These are phyloP conservation scores for Blumeriella jaapii DNA, from an alignment of 2,329 filamentous ascomycete genomes.

Conservation along the genomic window DNA sequence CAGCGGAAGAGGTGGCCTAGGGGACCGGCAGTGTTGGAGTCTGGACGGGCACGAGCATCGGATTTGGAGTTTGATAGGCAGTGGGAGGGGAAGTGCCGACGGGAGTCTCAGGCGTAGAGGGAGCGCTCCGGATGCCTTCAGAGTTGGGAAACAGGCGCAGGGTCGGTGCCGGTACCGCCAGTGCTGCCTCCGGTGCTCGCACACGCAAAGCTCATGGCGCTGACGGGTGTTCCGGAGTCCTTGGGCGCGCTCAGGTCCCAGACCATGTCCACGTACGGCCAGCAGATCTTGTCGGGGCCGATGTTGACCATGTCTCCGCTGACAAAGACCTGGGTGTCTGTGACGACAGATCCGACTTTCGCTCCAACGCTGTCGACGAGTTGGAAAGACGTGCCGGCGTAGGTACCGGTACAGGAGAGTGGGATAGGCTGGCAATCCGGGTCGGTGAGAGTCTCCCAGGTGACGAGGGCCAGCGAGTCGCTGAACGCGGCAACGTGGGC, in stretches of 20 bases:
- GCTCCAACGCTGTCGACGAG: constrained; percentile 39
- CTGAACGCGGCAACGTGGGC: constrained; percentile 47
- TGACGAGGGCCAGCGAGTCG: constrained; percentile 39
- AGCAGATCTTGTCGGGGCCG: constrained; percentile 44
- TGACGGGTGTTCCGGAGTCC: constrained; percentile 23
- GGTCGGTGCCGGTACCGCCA: not conserved
- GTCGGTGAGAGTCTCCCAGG: constrained; percentile 48
- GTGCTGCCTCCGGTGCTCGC: constrained; percentile 9
- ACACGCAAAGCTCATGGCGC: constrained; percentile 44
- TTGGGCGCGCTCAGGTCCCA: constrained; percentile 34
- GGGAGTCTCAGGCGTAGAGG: too few species aligned
- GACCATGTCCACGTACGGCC: constrained; percentile 46
- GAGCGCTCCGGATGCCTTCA: too few species aligned
- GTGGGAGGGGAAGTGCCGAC: too few species aligned
- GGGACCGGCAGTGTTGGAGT: too few species aligned
- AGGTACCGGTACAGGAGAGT: constrained; percentile 48
- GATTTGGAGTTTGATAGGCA: too few species aligned
- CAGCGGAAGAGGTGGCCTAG: too few species aligned
- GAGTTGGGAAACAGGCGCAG: not conserved
- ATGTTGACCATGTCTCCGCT: constrained; percentile 49
- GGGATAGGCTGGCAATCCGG: constrained; percentile 44
- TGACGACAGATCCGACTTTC: constrained; percentile 39
- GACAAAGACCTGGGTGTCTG: constrained; percentile 42
- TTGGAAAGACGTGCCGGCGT: constrained; percentile 48
- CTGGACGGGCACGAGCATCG: too few species aligned